Evolutionary conservation across 2,329 filamentous ascomycete species (phyloP).

Genomic region (Xylaria sp.): DNA sequence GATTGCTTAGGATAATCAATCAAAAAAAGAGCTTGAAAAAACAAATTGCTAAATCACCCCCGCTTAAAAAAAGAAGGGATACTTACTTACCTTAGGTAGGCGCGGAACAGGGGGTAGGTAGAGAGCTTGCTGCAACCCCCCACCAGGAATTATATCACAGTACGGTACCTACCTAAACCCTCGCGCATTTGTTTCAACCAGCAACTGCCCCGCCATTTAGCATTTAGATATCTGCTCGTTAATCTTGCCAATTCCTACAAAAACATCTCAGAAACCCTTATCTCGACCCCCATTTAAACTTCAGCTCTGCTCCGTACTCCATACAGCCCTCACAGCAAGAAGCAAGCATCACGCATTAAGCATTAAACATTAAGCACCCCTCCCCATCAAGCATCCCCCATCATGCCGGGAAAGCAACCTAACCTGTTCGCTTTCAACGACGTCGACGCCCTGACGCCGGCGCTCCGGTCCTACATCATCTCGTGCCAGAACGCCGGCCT

Average conservation of each 20-base stretch:
- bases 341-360: no score
- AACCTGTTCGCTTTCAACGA: constrained; percentile 85
- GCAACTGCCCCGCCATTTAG: constrained; percentile 20
- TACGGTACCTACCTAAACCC: constrained; percentile 1
- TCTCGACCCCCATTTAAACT: constrained; percentile 8
- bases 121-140: constrained; percentile 22
- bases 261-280: constrained; percentile 13
- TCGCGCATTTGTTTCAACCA: constrained; percentile 12
- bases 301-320: constrained; percentile 11
- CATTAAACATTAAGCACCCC: constrained; percentile 1
- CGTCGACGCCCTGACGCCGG: constrained; percentile 75
- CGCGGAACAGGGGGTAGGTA: background rate
- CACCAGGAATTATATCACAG: constrained; percentile 8
- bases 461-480: constrained; percentile 85
- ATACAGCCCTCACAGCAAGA: no score
- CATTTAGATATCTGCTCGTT: background rate
- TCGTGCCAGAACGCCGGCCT: constrained; percentile 83
- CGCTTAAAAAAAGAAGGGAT: background rate
- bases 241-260: constrained; percentile 9
- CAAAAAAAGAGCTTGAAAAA: background rate
- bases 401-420: constrained; percentile 66
- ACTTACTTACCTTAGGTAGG: background rate
- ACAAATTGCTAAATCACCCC: background rate
- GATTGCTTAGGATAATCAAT: background rate
- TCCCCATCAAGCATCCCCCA: constrained; percentile 38